Evolutionary conservation across 2,329 filamentous ascomycete genomes (phyloP).

Genomic region (Colletotrichum orbiculare): DNA sequence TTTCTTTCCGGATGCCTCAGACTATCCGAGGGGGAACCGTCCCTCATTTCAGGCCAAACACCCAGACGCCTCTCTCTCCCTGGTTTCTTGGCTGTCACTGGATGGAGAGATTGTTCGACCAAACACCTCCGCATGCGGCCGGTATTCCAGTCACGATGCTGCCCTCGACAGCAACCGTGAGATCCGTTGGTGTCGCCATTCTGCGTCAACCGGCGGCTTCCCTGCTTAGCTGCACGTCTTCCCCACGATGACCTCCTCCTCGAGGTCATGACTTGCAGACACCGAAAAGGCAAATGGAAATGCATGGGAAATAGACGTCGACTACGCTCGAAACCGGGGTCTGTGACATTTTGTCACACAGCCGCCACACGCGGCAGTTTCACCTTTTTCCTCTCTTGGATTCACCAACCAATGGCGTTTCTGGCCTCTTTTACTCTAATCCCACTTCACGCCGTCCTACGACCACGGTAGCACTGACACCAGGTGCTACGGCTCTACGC

Average conservation of each 20-base stretch:
- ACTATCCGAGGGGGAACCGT: slow-evolving; percentile 4
- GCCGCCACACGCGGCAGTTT: slow-evolving; percentile 36
- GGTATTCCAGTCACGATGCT: no score
- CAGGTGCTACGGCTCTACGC: background rate
- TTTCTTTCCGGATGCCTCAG: slow-evolving; percentile 10
- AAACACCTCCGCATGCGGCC: background rate
- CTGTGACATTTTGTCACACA: slow-evolving; percentile 38
- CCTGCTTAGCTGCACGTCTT: slow-evolving; percentile 34
- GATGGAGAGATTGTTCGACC: background rate
- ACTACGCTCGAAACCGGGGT: slow-evolving; percentile 33
- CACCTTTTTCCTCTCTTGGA: slow-evolving; percentile 19
- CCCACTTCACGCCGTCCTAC: slow-evolving; percentile 12
- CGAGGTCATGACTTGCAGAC: background rate
- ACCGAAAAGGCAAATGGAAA: background rate
- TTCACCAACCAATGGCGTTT: slow-evolving; percentile 2
- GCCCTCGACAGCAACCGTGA: no score
- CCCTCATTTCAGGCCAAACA: slow-evolving; percentile 1
- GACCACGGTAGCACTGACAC: no score
- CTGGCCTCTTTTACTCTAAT: slow-evolving; percentile 3
- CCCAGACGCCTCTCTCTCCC: background rate
- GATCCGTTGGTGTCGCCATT: no score
- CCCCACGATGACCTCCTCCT: slow-evolving; percentile 3
- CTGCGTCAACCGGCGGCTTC: background rate
- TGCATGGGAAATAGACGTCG: background rate
- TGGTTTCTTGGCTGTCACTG: background rate